These are phyloP conservation scores for Alisma plantagoaquatica DNA, from an alignment of 106 monocot genomes.

Conservation along the genomic window DNA sequence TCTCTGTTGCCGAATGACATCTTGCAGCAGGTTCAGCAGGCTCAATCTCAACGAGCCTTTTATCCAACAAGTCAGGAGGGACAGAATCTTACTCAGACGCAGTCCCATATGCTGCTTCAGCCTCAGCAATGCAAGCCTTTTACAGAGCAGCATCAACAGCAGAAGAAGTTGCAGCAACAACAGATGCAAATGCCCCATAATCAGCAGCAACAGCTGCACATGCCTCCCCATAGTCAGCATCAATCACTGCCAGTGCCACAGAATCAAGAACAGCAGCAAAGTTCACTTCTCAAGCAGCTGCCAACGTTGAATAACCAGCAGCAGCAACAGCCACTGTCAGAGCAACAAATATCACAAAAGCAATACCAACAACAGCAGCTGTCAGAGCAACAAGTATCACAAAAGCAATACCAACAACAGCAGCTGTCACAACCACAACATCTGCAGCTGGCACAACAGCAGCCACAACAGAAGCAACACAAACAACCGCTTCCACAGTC, in stretches of 20 bases:
- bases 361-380: background rate
- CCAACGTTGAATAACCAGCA: conserved; percentile 20
- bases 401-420: conserved; percentile 1
- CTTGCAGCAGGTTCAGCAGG: conserved; percentile 15
- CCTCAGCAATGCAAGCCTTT: conserved; percentile 20
- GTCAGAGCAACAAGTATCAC: background rate
- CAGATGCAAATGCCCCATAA: background rate
- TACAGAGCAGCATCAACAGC: conserved; percentile 20
- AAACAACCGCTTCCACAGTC: too few species aligned
- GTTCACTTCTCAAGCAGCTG: background rate
- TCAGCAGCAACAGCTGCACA: background rate
- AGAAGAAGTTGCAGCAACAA: background rate
- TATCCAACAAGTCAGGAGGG: too few species aligned
- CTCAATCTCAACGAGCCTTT: conserved; percentile 18
- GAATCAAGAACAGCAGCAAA: background rate
- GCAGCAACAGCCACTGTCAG: background rate
- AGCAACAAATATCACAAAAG: background rate
- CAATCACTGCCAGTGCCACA: conserved; percentile 3
- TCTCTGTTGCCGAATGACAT: conserved; percentile 11
- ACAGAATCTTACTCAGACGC: conserved; percentile 12
- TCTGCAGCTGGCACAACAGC: background rate
- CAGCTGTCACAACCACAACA: conserved; percentile 18
- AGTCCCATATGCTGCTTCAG: conserved; percentile 15
- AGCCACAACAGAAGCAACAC: background rate
- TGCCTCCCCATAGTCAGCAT: background rate